These are phyloP conservation scores for Cerrena zonata DNA, from an alignment of 1,284 basidiomycete genomes.

Conservation along the genomic window DNA sequence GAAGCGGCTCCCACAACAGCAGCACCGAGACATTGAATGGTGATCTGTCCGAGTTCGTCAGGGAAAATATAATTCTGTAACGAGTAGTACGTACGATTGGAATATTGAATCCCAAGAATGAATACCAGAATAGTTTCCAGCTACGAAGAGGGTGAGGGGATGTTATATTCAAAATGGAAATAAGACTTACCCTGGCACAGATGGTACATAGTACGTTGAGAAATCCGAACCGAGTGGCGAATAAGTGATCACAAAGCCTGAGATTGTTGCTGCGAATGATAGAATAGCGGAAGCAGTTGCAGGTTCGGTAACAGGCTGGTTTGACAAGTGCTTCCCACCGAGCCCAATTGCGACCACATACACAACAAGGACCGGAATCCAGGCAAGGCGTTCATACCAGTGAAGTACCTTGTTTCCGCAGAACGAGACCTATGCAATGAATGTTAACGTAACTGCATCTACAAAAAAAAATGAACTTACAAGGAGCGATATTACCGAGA, in stretches of 20 bases:
- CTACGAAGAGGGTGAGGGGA: conserved; percentile 26
- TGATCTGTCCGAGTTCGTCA: too few relatives aligned
- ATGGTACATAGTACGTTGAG: conserved; percentile 58
- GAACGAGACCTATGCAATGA: conserved; percentile 61
- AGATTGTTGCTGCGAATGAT: conserved; percentile 63
- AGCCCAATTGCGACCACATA: conserved; percentile 73
- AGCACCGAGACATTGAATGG: conserved; percentile 75
- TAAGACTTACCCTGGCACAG: conserved; percentile 46
- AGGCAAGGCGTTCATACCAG: conserved; percentile 71
- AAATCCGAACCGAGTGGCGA: conserved; percentile 67
- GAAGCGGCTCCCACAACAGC: conserved; percentile 55
- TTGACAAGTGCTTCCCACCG: conserved; percentile 59
- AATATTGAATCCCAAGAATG: conserved; percentile 70
- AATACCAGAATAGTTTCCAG: conserved; percentile 65
- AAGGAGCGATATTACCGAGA: conserved; percentile 70
- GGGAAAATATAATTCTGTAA: too few relatives aligned
- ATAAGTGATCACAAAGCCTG: conserved; percentile 71
- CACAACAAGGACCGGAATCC: conserved; percentile 74
- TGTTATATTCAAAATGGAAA: not conserved
- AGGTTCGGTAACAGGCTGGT: conserved; percentile 38
- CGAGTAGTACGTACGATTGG: conserved; percentile 47
- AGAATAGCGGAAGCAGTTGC: conserved; percentile 50
- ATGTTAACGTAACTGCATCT: conserved; percentile 2
- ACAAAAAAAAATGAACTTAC: conserved; percentile 44
- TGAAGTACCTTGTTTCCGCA: conserved; percentile 73